These are phyloP conservation scores for Fagopyrum homotropicum DNA, from an alignment of 148 eudicot species.

Conservation along the genomic window DNA sequence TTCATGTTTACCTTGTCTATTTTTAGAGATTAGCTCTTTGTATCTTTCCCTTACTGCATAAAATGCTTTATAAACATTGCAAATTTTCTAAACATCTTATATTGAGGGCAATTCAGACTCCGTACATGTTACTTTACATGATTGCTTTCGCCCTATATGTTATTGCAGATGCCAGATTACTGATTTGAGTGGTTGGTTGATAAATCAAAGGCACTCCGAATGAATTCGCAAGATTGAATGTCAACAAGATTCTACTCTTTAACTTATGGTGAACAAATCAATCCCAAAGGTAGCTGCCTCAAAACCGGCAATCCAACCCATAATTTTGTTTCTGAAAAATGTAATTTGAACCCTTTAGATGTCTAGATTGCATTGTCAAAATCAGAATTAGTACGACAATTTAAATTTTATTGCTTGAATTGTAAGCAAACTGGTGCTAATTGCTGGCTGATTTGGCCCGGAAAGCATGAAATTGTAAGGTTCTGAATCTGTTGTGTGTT, in stretches of 20 bases:
- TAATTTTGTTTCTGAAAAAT: background rate
- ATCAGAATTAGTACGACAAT: background rate
- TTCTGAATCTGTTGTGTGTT: background rate
- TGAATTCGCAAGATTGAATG: background rate
- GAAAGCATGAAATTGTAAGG: background rate
- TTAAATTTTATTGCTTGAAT: background rate
- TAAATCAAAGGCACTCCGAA: background rate
- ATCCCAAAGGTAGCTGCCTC: background rate
- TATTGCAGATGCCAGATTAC: background rate
- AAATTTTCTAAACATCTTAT: background rate
- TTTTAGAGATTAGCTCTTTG: no score
- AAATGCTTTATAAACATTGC: background rate
- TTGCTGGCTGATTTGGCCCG: background rate
- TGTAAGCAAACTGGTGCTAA: background rate
- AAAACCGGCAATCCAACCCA: background rate
- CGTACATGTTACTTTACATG: background rate
- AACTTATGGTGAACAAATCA: background rate
- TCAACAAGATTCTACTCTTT: background rate
- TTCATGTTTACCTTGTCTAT: no score
- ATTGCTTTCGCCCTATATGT: background rate
- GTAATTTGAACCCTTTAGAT: background rate
- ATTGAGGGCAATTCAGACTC: background rate
- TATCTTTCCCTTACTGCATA: no score
- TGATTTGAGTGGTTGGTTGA: constrained; percentile 7
- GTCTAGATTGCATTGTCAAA: background rate